phyloP scores from a whole-genome alignment of 116 monocot genomes.

The Papilionanthe hybrid region DNA sequence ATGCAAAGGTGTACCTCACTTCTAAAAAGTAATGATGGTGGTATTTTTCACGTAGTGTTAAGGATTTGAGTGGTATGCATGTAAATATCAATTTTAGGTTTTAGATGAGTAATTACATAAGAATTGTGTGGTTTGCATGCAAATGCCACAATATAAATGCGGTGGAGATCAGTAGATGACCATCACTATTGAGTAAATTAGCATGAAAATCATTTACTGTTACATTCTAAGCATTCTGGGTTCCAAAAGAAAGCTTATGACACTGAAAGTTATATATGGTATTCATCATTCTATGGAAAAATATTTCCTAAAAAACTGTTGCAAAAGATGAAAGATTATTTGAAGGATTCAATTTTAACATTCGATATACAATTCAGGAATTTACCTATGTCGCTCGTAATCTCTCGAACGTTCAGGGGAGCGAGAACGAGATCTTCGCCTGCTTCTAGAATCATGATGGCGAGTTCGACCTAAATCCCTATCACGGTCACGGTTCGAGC shows the following conservation, averaged over 20 bases:
- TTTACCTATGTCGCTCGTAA: conserved; percentile 67
- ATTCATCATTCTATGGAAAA: neutral
- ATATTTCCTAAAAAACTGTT: neutral
- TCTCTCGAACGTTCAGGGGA: conserved; percentile 61
- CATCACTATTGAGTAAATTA: too few species aligned
- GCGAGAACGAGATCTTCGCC: conserved; percentile 59
- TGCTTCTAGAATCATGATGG: conserved; percentile 50
- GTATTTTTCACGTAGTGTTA: too few species aligned
- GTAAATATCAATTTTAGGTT: too few species aligned
- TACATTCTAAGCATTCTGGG: neutral
- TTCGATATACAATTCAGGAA: neutral
- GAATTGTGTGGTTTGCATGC: too few species aligned
- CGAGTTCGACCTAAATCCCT: conserved; percentile 44
- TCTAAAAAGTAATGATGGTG: too few species aligned
- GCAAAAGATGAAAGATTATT: neutral
- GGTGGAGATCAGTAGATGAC: too few species aligned
- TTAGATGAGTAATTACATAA: too few species aligned
- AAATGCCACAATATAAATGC: too few species aligned
- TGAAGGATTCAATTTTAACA: neutral
- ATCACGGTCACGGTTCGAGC: conserved; percentile 4
- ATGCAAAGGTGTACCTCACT: too few species aligned
- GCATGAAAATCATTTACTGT: neutral
- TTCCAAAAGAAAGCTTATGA: neutral
- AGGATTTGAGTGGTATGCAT: too few species aligned
- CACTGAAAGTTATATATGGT: neutral